Conservation (phyloP, 225 moss, liverwort and hornwort species). For the Rhytidiadelphus loreus region DNA sequence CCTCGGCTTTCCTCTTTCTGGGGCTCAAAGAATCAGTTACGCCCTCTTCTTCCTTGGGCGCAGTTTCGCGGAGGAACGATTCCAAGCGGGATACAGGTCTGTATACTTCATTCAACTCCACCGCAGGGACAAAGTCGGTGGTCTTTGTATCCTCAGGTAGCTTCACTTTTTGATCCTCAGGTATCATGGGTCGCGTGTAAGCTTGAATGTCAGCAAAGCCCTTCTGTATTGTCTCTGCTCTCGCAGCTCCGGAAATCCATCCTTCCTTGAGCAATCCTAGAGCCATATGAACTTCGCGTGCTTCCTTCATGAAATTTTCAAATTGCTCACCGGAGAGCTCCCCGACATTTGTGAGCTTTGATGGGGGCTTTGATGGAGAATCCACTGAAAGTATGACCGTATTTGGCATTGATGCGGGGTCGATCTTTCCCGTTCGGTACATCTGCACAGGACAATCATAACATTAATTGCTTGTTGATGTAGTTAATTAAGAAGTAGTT, state of each 20-base stretch:
- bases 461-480: not conserved
- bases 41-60: not conserved
- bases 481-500: not conserved
- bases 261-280: conserved; percentile 15
- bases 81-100: not conserved
- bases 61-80: not conserved
- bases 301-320: not conserved
- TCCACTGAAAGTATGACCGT: not conserved
- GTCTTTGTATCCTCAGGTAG: not conserved
- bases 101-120: not conserved
- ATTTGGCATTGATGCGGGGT: conserved; percentile 3
- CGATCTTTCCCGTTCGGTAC: conserved; percentile 30
- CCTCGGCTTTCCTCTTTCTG: not conserved
- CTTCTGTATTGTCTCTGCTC: not conserved
- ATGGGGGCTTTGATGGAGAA: not conserved
- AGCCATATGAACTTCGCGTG: conserved; percentile 6
- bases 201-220: not conserved
- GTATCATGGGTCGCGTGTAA: not conserved
- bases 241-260: not conserved
- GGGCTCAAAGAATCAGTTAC: not conserved
- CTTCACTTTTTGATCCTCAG: not conserved
- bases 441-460: conserved; percentile 5
- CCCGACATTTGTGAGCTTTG: not conserved
- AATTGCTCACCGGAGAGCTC: not conserved
- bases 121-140: not conserved